Conservation (phyloP, 2,329 filamentous ascomycete genomes). For the Sporothrix brasiliensis region DNA sequence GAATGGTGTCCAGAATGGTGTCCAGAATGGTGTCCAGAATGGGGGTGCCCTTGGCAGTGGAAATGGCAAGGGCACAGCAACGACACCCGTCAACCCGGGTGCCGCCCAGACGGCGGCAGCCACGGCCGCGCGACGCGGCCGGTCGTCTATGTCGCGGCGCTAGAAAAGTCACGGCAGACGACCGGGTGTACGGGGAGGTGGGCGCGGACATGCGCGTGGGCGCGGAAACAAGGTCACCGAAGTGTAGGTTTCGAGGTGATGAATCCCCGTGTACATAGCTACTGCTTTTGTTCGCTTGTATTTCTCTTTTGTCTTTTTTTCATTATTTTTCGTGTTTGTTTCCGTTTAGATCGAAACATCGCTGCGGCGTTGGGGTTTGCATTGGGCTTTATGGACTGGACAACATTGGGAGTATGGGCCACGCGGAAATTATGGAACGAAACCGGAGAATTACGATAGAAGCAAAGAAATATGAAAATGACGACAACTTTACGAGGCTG, state of each 20-base stretch:
- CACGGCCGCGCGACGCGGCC: conserved; percentile 9
- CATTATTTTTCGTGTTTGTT: too few species aligned
- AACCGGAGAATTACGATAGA: neutral
- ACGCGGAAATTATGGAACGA: neutral
- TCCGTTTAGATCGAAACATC: neutral
- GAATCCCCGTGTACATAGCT: neutral
- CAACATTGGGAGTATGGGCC: neutral
- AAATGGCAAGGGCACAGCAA: neutral
- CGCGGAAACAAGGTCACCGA: neutral
- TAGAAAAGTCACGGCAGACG: neutral
- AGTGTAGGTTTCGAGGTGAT: neutral
- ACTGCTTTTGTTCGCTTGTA: too few species aligned
- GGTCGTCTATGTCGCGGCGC: conserved; percentile 20
- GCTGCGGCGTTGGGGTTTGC: neutral
- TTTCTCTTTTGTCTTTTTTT: neutral
- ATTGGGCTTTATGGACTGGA: neutral
- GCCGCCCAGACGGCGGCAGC: conserved; percentile 5
- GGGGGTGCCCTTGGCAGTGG: neutral
- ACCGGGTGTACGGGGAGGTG: neutral
- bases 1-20: too few species aligned
- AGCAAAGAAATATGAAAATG: neutral
- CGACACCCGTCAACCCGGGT: neutral
- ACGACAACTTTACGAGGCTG: too few species aligned
- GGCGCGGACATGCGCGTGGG: neutral
- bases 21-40: too few species aligned